These are phyloP conservation scores for Debaryomyces fabryi DNA, from an alignment of 1,139 yeast genomes.

Conservation along the genomic window DNA sequence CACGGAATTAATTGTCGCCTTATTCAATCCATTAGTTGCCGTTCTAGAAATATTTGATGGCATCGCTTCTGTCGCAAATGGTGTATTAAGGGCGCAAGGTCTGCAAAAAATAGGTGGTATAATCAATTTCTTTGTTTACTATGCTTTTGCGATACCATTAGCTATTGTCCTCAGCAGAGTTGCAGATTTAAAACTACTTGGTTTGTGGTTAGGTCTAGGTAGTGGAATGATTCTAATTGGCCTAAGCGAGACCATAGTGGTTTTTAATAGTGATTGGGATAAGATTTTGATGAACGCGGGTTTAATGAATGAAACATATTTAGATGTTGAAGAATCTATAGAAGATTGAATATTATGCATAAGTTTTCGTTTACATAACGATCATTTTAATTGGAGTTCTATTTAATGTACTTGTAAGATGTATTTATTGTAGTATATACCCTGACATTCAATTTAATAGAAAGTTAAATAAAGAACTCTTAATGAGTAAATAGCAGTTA, in stretches of 20 bases:
- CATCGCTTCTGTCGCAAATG: conserved; percentile 80
- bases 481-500: no score
- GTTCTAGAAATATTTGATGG: conserved; percentile 78
- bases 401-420: neutral
- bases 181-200: conserved; percentile 56
- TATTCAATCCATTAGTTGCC: conserved; percentile 72
- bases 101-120: conserved; percentile 82
- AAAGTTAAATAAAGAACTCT: no score
- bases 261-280: conserved; percentile 47
- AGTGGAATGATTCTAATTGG: conserved; percentile 75
- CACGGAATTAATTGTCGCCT: conserved; percentile 42
- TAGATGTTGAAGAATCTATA: conserved; percentile 22
- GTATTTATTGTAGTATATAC: neutral
- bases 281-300: conserved; percentile 36
- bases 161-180: conserved; percentile 66
- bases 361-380: neutral
- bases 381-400: neutral
- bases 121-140: conserved; percentile 75
- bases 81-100: conserved; percentile 85
- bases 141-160: conserved; percentile 62
- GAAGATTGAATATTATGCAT: neutral
- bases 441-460: no score
- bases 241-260: conserved; percentile 50
- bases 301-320: conserved; percentile 13
- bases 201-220: conserved; percentile 90